Evolutionary conservation across 345 rosid species (phyloP).

Genomic region (Nasturtium officinale): DNA sequence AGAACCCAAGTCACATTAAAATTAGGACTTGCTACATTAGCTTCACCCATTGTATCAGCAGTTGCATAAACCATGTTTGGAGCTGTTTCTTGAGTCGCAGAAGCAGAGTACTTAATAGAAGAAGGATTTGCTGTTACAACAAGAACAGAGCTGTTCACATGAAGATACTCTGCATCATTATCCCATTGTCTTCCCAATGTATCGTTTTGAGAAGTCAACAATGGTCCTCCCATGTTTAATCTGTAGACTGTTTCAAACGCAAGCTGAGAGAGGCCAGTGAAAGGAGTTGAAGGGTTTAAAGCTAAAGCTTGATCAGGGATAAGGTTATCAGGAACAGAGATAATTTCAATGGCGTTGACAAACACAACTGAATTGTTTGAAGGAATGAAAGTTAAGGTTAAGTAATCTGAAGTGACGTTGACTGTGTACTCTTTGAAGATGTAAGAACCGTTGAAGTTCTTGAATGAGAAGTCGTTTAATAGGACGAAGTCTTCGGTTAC

Average conservation of each 20-base stretch:
- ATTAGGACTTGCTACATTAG: slow-evolving; percentile 64
- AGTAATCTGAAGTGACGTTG: slow-evolving; percentile 68
- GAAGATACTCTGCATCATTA: slow-evolving; percentile 75
- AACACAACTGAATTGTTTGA: slow-evolving; percentile 74
- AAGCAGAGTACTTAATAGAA: slow-evolving; percentile 54
- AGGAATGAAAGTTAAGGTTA: slow-evolving; percentile 73
- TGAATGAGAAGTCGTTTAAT: slow-evolving; percentile 79
- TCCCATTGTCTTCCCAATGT: slow-evolving; percentile 94
- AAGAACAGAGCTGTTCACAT: slow-evolving; percentile 82
- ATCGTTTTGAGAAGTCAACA: slow-evolving; percentile 83
- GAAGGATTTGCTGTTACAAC: slow-evolving; percentile 69
- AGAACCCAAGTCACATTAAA: slow-evolving; percentile 97
- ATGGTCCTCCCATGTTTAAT: slow-evolving; percentile 90
- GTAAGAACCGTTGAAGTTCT: slow-evolving; percentile 57
- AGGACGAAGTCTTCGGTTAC: slow-evolving; percentile 83
- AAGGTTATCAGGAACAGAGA: slow-evolving; percentile 77
- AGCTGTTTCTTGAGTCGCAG: slow-evolving; percentile 67
- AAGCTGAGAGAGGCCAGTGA: slow-evolving; percentile 66
- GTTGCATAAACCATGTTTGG: slow-evolving; percentile 92
- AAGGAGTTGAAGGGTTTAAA: slow-evolving; percentile 59
- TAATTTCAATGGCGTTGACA: slow-evolving; percentile 91
- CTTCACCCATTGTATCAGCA: slow-evolving; percentile 83
- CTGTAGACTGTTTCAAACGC: slow-evolving; percentile 91
- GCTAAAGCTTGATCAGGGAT: slow-evolving; percentile 77
- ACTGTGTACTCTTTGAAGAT: slow-evolving; percentile 90